Evolutionary conservation across 2,329 filamentous ascomycete species (phyloP).

Genomic region (Chaetomium sp.): DNA sequence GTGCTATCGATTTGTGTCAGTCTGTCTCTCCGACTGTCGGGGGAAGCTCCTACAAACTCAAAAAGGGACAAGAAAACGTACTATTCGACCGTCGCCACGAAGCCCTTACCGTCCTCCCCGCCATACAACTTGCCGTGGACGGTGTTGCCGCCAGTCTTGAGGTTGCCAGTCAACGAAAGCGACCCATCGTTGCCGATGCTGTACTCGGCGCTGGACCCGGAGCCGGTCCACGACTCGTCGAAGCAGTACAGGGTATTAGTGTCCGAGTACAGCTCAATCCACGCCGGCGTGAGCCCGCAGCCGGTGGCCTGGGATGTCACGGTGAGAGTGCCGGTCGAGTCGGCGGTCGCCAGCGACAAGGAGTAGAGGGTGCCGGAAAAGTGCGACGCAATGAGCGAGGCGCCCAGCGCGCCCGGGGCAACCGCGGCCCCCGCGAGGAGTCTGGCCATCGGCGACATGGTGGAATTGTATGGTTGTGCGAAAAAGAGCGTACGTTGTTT

Average conservation of each 20-base stretch:
- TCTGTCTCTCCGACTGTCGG: neutral
- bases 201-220: constrained; percentile 18
- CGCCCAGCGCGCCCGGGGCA: constrained; percentile 13
- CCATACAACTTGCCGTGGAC: constrained; percentile 38
- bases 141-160: constrained; percentile 29
- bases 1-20: constrained; percentile 26
- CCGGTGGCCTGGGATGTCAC: constrained; percentile 17
- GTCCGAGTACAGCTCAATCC: constrained; percentile 19
- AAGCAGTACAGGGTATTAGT: constrained; percentile 21
- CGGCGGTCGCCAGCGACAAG: constrained; percentile 12
- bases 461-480: neutral
- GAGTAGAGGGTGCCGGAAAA: constrained; percentile 18
- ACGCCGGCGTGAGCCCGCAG: constrained; percentile 20
- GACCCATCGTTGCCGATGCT: constrained; percentile 24
- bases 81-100: constrained; percentile 41
- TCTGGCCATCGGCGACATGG: constrained; percentile 13
- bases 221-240: constrained; percentile 21
- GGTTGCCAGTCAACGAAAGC: constrained; percentile 30
- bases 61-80: constrained; percentile 21
- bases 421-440: constrained; percentile 14
- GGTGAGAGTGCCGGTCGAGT: constrained; percentile 16
- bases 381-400: constrained; percentile 18
- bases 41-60: neutral
- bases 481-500: neutral
- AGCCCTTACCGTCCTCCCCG: constrained; percentile 32